phyloP scores from a whole-genome alignment of 345 rosid genomes.

The Gossypium rotundifolium region DNA sequence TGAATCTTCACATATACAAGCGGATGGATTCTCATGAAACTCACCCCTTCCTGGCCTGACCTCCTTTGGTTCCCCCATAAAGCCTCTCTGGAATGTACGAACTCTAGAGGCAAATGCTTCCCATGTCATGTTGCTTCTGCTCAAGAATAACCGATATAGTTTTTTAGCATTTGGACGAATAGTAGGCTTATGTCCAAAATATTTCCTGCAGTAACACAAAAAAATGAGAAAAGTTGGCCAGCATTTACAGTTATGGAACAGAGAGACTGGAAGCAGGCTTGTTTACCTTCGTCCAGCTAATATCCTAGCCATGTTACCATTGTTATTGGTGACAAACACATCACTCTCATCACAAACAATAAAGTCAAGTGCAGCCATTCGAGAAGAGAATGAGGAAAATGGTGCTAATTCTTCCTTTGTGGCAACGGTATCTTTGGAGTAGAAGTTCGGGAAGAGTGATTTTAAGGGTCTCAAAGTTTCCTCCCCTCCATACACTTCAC shows the following conservation, averaged over 20 bases:
- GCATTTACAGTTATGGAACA: background rate
- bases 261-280: slow-evolving; percentile 5
- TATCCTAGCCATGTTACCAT: slow-evolving; percentile 94
- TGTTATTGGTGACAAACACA: slow-evolving; percentile 93
- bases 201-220: slow-evolving; percentile 49
- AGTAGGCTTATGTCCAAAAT: slow-evolving; percentile 91
- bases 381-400: slow-evolving; percentile 77
- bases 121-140: slow-evolving; percentile 71
- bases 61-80: slow-evolving; percentile 97
- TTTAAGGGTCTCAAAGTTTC: slow-evolving; percentile 74
- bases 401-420: slow-evolving; percentile 66
- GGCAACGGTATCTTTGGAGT: slow-evolving; percentile 79
- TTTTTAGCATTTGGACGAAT: slow-evolving; percentile 94
- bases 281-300: slow-evolving; percentile 87
- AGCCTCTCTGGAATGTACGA: slow-evolving; percentile 72
- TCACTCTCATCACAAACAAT: slow-evolving; percentile 92
- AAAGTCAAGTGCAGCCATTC: slow-evolving; percentile 99
- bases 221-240: slow-evolving; percentile 10
- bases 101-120: slow-evolving; percentile 75
- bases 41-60: slow-evolving; percentile 93
- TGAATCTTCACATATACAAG: slow-evolving; percentile 77
- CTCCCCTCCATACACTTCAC: slow-evolving; percentile 89
- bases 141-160: slow-evolving; percentile 62
- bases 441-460: slow-evolving; percentile 81
- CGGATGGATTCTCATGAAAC: slow-evolving; percentile 92